These are phyloP conservation scores for Candida sonorensis DNA, from an alignment of 805 yeast species.

Conservation along the genomic window DNA sequence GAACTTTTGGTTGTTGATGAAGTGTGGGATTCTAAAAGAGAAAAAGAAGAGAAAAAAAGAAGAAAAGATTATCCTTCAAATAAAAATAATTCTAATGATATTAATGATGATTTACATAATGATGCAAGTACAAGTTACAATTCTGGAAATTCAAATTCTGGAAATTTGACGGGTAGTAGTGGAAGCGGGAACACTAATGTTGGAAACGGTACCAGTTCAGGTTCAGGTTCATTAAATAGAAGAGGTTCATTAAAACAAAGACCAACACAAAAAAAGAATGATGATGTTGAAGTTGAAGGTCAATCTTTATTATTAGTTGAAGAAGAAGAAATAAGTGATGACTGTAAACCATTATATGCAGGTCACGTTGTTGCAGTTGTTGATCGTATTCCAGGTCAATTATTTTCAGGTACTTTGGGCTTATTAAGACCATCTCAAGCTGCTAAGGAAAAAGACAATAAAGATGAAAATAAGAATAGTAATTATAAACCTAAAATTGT, in stretches of 20 bases:
- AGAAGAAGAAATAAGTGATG: constrained; percentile 93
- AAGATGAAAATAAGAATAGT: constrained; percentile 23
- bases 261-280: constrained; percentile 95
- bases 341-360: constrained; percentile 87
- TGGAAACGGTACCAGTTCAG: too few relatives aligned
- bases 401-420: constrained; percentile 92
- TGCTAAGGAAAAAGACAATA: constrained; percentile 61
- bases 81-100: constrained; percentile 25
- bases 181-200: too few relatives aligned
- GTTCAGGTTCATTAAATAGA: constrained; percentile 48
- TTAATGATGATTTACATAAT: constrained; percentile 67
- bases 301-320: constrained; percentile 86
- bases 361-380: constrained; percentile 98
- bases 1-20: constrained; percentile 93
- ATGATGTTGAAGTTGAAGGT: constrained; percentile 98
- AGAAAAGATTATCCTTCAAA: constrained; percentile 38
- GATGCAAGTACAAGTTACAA: constrained; percentile 60
- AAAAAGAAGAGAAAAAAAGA: constrained; percentile 94
- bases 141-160: constrained; percentile 33
- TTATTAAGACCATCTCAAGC: constrained; percentile 93
- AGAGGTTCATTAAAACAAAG: constrained; percentile 90
- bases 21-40: constrained; percentile 95
- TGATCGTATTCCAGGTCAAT: constrained; percentile 95
- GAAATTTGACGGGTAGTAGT: too few relatives aligned
- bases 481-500: constrained; percentile 79